Evolutionary conservation across 306 rosid species (phyloP), one percentile per base, ranked within the genome.

Genomic region (Herpetospermum pedunculosum): DNA sequence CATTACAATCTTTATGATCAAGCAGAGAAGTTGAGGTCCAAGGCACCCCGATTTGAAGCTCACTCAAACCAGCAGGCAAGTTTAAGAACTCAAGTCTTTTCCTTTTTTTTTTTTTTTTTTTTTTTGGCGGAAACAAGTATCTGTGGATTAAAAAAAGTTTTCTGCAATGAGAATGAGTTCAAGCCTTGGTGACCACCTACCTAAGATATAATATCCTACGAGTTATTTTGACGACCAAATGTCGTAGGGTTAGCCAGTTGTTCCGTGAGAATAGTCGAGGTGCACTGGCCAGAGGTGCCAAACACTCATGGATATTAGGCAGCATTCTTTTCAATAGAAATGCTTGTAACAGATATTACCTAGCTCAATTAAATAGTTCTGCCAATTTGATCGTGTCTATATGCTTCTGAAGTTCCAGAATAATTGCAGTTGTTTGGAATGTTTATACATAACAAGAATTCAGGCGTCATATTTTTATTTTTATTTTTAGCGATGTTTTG

Each of bases 11-110:
- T 91, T 25, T 95, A 84, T 75, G 99, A 95, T 73, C 99, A 91
- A 62, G 99, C 99, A 3, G 99, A 95, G 84, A 95, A 95, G 84
- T 81, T 95, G 83, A 89, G 99, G 85, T 95, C 99, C 63, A 95
- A 95, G 88, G 99, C 96, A 77, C 99, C 99, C 13, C 91, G 96
- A 77, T 95, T 95, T 83, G 99, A 91, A 79, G 99, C 99, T 71
- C 99, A 95, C 80, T 95, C 99, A 58, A 95, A 95, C 78, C 97
- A 95, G 86, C 99, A 95, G 96, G 99, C 89, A 59, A 60, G 9
- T 63, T 68, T 29, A 60, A 55, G 25, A 2, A 15, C 38, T 28
- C 1, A 43, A 5, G 16, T 67, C 1, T 43, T 40, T 64, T 32
- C 5, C 37, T 53, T 0, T 43, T 30, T 13, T 54, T 2, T 55